These are phyloP conservation scores for Leptographium wingfieldii DNA, from an alignment of 2,329 filamentous ascomycete species.

Conservation along the genomic window DNA sequence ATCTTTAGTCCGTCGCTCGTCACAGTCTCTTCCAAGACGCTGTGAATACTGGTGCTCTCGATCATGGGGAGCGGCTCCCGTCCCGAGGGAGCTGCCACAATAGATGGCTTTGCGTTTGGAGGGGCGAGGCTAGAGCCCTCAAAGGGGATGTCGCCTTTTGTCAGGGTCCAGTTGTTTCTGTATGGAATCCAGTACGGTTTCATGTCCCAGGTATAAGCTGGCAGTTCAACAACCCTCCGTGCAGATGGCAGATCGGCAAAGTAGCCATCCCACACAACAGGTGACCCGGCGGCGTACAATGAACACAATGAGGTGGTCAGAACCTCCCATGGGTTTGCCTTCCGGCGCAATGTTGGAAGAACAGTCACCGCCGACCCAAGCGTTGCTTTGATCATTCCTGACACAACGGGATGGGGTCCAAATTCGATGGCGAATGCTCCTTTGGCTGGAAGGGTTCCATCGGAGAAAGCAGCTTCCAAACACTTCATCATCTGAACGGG, in stretches of 20 bases:
- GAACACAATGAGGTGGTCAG: background rate
- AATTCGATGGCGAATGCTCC: background rate
- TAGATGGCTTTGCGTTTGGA: too few relatives aligned
- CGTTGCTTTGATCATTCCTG: background rate
- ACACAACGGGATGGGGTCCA: background rate
- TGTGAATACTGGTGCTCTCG: background rate
- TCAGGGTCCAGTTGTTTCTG: background rate
- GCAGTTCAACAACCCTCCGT: background rate
- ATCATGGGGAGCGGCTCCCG: background rate
- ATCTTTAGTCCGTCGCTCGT: background rate
- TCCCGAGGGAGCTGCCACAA: too few relatives aligned
- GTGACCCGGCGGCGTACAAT: background rate
- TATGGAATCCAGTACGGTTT: background rate
- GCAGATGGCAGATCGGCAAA: background rate
- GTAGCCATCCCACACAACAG: background rate
- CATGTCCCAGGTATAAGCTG: background rate
- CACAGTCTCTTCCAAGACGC: background rate
- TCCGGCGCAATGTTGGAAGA: background rate
- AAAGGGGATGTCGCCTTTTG: background rate
- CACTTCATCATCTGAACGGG: background rate
- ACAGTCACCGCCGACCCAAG: background rate
- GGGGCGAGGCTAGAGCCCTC: background rate
- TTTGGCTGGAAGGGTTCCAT: background rate
- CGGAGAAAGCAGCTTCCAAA: background rate
- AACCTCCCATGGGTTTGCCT: background rate